Conservation (phyloP, 140 eudicot species). For the Bidens hawaiensis region DNA sequence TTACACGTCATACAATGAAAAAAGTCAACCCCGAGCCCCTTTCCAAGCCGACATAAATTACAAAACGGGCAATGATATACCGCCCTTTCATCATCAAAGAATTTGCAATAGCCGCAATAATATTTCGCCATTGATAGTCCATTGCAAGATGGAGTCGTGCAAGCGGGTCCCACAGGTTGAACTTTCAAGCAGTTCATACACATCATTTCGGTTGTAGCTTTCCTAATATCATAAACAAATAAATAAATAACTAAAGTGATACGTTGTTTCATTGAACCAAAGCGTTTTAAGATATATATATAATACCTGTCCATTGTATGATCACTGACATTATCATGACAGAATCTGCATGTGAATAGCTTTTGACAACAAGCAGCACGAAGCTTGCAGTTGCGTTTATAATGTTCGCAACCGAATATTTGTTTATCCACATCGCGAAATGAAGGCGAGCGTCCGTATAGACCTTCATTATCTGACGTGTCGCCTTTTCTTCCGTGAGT, state of each 20-base stretch:
- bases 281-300: not conserved
- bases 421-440: slow-evolving; percentile 74
- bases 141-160: slow-evolving; percentile 84
- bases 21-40: slow-evolving; percentile 89
- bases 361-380: slow-evolving; percentile 98
- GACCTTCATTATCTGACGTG: slow-evolving; percentile 51
- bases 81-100: slow-evolving; percentile 92
- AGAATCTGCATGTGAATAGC: slow-evolving; percentile 77
- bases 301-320: slow-evolving; percentile 92
- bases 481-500: slow-evolving; percentile 58
- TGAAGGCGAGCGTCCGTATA: slow-evolving; percentile 75
- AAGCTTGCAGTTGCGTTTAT: slow-evolving; percentile 92
- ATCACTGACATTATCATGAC: slow-evolving; percentile 98
- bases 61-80: slow-evolving; percentile 96
- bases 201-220: slow-evolving; percentile 98
- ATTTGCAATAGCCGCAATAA: slow-evolving; percentile 87
- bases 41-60: slow-evolving; percentile 89
- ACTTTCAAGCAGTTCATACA: slow-evolving; percentile 83
- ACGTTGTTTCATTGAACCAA: too few species aligned
- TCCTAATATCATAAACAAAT: slow-evolving; percentile 39
- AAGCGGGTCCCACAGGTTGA: slow-evolving; percentile 83
- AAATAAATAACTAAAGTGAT: not conserved
- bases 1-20: slow-evolving; percentile 99
- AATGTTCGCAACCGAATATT: slow-evolving; percentile 90
- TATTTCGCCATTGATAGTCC: slow-evolving; percentile 86